phyloP scores from a whole-genome alignment of 352 stramenopile species.

The Phytopythium oedochilum region DNA sequence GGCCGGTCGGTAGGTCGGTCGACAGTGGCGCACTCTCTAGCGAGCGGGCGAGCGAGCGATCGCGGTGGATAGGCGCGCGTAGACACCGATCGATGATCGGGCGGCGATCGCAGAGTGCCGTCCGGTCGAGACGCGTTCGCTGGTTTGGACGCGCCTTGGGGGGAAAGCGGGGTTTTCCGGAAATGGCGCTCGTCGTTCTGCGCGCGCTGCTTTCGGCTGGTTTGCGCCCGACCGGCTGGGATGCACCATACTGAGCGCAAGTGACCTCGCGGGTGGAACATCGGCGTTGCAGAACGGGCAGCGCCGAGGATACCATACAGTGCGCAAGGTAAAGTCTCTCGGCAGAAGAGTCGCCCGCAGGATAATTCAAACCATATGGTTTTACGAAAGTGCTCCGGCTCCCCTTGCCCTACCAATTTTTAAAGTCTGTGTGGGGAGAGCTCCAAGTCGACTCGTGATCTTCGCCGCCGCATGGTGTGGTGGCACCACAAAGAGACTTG shows the following conservation, averaged over 20 bases:
- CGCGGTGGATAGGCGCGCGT: not conserved
- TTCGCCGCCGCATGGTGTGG: too few relatives aligned
- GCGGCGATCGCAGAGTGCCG: not conserved
- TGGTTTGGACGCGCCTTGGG: not conserved
- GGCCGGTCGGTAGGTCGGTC: too few relatives aligned
- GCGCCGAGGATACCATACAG: not conserved
- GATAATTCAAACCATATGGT: too few relatives aligned
- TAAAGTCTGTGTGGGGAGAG: too few relatives aligned
- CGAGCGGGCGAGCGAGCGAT: not conserved
- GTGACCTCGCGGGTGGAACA: not conserved
- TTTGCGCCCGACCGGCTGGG: not conserved
- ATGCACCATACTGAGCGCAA: not conserved
- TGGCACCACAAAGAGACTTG: too few relatives aligned
- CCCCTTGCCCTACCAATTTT: too few relatives aligned
- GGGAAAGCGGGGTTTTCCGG: not conserved
- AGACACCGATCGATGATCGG: too few relatives aligned
- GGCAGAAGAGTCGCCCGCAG: too few relatives aligned
- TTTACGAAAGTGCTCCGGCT: too few relatives aligned
- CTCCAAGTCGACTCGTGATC: too few relatives aligned
- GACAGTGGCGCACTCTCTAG: too few relatives aligned
- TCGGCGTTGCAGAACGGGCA: too few relatives aligned
- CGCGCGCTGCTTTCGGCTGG: not conserved
- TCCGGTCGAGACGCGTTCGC: not conserved
- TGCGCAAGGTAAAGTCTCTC: not conserved
- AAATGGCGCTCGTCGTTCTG: conserved; percentile 2